Conservation (phyloP, 306 rosid species). For the Clitoria ternatea region DNA sequence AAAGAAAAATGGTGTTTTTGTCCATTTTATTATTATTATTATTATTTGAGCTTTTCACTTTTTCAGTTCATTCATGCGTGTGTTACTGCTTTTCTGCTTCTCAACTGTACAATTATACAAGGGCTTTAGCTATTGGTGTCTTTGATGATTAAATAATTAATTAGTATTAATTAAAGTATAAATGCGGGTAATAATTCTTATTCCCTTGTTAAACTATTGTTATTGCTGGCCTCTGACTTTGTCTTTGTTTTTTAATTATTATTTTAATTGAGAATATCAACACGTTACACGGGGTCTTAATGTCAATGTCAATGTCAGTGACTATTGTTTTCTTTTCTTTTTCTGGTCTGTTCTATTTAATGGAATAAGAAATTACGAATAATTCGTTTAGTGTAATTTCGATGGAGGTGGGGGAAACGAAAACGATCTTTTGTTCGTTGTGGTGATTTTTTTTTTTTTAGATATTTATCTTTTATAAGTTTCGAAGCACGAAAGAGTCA, state of each 20-base stretch:
- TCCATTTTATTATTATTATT: not conserved
- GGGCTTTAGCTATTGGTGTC: not conserved
- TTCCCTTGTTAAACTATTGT: not conserved
- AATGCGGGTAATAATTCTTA: not conserved
- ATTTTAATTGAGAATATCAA: not conserved
- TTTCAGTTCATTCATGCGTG: constrained; percentile 26
- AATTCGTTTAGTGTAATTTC: not conserved
- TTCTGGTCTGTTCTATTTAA: not conserved
- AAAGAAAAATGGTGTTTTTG: not conserved
- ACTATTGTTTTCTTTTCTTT: not conserved
- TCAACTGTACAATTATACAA: constrained; percentile 7
- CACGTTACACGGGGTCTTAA: not conserved
- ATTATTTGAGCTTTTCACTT: constrained; percentile 10
- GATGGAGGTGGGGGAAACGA: not conserved
- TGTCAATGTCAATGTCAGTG: constrained; percentile 4
- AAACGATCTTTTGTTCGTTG: constrained; percentile 28
- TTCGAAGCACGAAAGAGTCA: not conserved
- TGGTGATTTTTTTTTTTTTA: not conserved
- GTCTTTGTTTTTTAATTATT: not conserved
- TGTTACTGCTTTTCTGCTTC: not conserved
- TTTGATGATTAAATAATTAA: not conserved
- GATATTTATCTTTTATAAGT: not conserved
- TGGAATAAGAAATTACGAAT: not conserved
- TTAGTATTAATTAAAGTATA: not conserved
- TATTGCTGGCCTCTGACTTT: not conserved